Conservation (phyloP, 768 basidiomycete species). For the Roridomyces roridus region DNA sequence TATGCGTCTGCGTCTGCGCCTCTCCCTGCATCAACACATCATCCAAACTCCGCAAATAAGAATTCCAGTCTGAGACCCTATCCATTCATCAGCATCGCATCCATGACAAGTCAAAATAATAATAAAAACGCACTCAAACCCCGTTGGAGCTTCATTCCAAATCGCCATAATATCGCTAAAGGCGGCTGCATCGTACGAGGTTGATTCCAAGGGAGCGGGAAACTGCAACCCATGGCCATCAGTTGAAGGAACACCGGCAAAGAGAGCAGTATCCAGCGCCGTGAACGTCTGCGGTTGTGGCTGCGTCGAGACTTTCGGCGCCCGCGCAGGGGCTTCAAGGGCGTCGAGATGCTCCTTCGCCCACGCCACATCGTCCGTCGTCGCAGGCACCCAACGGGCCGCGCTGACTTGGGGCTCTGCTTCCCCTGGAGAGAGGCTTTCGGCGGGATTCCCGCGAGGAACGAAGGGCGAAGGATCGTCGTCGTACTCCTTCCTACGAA, state of each 20-base stretch:
- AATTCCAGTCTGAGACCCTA: slow-evolving; percentile 15
- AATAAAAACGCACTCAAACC: slow-evolving; percentile 2
- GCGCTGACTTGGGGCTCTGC: too few species aligned
- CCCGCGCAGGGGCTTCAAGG: slow-evolving; percentile 1
- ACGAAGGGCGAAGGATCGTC: neutral
- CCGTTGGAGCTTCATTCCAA: slow-evolving; percentile 6
- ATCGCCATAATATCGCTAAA: slow-evolving; percentile 1
- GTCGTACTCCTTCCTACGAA: neutral
- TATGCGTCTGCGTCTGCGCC: too few species aligned
- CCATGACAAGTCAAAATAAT: neutral
- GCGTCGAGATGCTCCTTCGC: neutral
- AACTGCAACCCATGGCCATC: too few species aligned
- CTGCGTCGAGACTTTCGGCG: neutral
- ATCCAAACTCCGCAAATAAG: neutral
- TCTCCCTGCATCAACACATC: too few species aligned
- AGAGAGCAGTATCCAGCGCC: too few species aligned
- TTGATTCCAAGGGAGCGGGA: too few species aligned
- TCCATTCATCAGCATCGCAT: neutral
- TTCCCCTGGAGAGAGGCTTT: too few species aligned
- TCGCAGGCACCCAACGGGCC: neutral
- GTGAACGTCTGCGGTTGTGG: neutral
- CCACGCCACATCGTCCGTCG: neutral
- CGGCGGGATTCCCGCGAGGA: neutral
- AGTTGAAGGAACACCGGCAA: too few species aligned
- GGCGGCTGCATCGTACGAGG: neutral